Evolutionary conservation across 352 stramenopile genomes (phyloP).

Genomic region (Phytophthora vignae): DNA sequence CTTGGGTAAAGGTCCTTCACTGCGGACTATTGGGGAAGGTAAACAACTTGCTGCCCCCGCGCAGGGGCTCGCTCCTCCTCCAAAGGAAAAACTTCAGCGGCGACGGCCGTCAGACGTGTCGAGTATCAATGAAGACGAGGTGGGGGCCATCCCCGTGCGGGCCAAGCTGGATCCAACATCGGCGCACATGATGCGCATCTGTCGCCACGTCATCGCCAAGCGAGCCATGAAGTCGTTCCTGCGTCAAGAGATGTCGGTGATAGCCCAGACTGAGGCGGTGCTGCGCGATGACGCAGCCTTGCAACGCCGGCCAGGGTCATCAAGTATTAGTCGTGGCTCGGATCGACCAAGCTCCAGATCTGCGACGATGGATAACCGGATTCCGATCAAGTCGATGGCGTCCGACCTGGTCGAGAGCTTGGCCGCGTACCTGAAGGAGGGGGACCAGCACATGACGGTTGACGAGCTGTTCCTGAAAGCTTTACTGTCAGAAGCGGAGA

Average conservation of each 20-base stretch:
- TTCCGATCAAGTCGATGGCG: conserved; percentile 58
- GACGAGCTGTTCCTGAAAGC: conserved; percentile 72
- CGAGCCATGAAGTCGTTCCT: conserved; percentile 71
- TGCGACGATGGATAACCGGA: conserved; percentile 13
- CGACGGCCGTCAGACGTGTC: conserved; percentile 9
- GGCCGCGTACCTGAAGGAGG: conserved; percentile 56
- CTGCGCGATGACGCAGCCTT: conserved; percentile 58
- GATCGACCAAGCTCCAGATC: conserved; percentile 20
- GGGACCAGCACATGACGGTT: conserved; percentile 65
- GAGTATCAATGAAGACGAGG: conserved; percentile 32
- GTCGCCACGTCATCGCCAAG: conserved; percentile 79
- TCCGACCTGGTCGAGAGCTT: conserved; percentile 56
- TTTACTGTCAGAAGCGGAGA: conserved; percentile 58
- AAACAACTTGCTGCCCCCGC: conserved; percentile 17
- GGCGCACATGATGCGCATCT: conserved; percentile 71
- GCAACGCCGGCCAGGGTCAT: conserved; percentile 38
- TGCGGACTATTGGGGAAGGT: conserved; percentile 50
- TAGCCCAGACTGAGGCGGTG: conserved; percentile 58
- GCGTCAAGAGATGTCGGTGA: conserved; percentile 67
- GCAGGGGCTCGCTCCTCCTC: not conserved
- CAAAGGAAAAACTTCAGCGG: conserved; percentile 24
- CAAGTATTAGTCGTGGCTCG: conserved; percentile 15
- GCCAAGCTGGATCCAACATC: conserved; percentile 62
- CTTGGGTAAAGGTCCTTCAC: conserved; percentile 41
- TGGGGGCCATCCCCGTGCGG: conserved; percentile 12